Evolutionary conservation across 306 rosid species (phyloP).

Genomic region (Castanopsis chinensis): DNA sequence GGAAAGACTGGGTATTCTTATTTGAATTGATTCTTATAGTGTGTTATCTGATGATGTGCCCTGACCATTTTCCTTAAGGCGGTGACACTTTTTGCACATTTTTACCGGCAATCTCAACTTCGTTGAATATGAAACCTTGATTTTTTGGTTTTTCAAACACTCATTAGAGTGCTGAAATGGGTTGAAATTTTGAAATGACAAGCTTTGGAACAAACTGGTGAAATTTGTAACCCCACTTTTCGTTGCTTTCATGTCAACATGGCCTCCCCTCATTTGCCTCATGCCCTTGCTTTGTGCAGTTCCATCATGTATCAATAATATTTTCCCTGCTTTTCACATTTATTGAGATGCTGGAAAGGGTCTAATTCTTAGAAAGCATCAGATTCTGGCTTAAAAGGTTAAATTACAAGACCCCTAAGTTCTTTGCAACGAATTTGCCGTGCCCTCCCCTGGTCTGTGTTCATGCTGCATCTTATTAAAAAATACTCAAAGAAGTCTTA

Average conservation of each 20-base stretch:
- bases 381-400: background rate
- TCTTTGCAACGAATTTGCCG: background rate
- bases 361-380: background rate
- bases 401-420: background rate
- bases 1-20: conserved; percentile 1
- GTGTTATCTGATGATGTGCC: background rate
- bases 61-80: background rate
- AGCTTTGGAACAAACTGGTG: background rate
- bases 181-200: background rate
- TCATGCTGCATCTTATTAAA: background rate
- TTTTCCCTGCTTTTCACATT: background rate
- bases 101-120: background rate
- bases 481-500: background rate
- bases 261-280: background rate
- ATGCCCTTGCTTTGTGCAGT: background rate
- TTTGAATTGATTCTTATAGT: background rate
- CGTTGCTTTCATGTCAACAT: background rate
- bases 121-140: background rate
- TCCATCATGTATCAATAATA: background rate
- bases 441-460: background rate
- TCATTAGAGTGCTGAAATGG: background rate
- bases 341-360: background rate
- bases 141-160: background rate
- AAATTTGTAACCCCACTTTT: background rate
- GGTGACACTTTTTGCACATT: background rate